Conservation (phyloP, 768 basidiomycete species). For the Phaffia australis region DNA sequence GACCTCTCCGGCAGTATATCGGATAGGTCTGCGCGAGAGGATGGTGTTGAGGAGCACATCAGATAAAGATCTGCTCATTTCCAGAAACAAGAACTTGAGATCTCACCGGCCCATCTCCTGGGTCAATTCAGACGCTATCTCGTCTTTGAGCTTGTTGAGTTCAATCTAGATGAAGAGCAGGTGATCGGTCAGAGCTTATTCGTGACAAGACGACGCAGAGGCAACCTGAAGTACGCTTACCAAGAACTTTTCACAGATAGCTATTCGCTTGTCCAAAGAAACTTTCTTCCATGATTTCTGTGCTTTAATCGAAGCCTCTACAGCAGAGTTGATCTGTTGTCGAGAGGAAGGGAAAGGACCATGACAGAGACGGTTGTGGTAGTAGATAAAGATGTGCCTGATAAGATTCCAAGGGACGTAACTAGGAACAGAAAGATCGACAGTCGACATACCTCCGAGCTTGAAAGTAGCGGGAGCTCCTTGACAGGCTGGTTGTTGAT, state of each 20-base stretch:
- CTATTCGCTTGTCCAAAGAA: slow-evolving; percentile 53
- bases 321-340: slow-evolving; percentile 3
- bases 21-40: slow-evolving; percentile 52
- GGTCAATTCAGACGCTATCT: slow-evolving; percentile 65
- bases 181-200: not conserved
- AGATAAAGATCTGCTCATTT: not conserved
- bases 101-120: slow-evolving; percentile 83
- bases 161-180: slow-evolving; percentile 39
- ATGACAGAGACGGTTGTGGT: too few species aligned
- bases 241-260: slow-evolving; percentile 60
- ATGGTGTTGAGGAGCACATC: not conserved
- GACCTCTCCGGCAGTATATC: slow-evolving; percentile 67
- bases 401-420: too few species aligned
- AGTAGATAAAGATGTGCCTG: too few species aligned
- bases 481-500: too few species aligned
- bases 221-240: slow-evolving; percentile 37
- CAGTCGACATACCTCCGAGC: too few species aligned
- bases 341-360: not conserved
- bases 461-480: too few species aligned
- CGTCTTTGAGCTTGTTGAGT: slow-evolving; percentile 48
- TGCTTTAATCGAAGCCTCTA: slow-evolving; percentile 7
- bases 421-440: too few species aligned
- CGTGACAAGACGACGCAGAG: not conserved
- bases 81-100: not conserved
- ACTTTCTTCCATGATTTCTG: slow-evolving; percentile 36